These are phyloP conservation scores for Coemansia linderi DNA, from an alignment of 371 early-diverging fungal species.

Conservation along the genomic window DNA sequence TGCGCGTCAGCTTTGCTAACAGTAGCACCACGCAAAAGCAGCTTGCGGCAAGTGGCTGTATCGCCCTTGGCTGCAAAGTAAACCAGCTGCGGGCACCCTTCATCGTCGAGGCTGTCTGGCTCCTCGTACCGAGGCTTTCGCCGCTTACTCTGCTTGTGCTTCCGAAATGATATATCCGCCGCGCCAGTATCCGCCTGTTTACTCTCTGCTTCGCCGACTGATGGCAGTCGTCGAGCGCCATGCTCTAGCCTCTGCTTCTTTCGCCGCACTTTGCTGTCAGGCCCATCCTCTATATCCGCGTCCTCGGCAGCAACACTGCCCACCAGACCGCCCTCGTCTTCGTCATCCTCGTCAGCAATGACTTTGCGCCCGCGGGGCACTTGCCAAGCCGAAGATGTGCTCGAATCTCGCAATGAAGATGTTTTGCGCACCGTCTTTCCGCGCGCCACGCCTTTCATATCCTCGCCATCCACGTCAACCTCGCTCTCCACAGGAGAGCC, in stretches of 20 bases:
- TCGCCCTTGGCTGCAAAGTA: slow-evolving; percentile 57
- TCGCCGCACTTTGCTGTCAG: slow-evolving; percentile 2
- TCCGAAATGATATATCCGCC: slow-evolving; percentile 16
- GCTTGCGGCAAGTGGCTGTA: slow-evolving; percentile 56
- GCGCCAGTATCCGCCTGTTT: neutral
- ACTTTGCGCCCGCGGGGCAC: slow-evolving; percentile 23
- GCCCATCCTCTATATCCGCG: slow-evolving; percentile 17
- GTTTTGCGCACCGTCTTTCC: neutral
- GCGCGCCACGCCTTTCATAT: neutral
- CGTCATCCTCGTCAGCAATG: slow-evolving; percentile 40
- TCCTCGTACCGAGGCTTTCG: slow-evolving; percentile 40
- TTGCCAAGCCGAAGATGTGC: slow-evolving; percentile 16
- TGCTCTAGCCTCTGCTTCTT: neutral
- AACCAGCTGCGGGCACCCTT: slow-evolving; percentile 48
- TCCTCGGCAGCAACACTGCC: slow-evolving; percentile 10
- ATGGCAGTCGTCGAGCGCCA: neutral
- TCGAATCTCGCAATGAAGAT: neutral
- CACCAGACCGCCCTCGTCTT: slow-evolving; percentile 8
- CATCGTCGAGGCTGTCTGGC: slow-evolving; percentile 40
- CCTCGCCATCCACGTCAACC: slow-evolving; percentile 33
- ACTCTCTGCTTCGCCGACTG: neutral
- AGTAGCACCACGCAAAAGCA: slow-evolving; percentile 74
- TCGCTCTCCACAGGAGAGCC: slow-evolving; percentile 30
- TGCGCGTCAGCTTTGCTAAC: slow-evolving; percentile 69
- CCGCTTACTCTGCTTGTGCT: slow-evolving; percentile 28